Base-by-base conservation (phyloP, 2,329 filamentous ascomycete genomes). In the Rhinocladiella similis region DNA sequence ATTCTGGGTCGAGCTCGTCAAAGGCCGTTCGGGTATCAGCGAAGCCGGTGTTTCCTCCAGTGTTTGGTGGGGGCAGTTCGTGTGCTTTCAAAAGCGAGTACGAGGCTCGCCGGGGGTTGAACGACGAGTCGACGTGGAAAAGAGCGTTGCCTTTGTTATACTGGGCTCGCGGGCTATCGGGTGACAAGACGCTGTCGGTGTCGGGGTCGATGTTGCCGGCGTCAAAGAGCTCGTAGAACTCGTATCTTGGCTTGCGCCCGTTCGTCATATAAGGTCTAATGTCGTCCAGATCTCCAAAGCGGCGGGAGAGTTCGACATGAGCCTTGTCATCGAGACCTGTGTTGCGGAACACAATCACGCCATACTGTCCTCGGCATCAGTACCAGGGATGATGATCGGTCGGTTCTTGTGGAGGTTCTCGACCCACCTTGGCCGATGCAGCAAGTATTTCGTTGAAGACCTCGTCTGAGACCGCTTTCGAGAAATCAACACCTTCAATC, bases 81-180 rank as follows among this genome's bases (percentile, higher is more conserved):
- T 76, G 74, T 2, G 81, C 80, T 3, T 75, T 73, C 1, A 83
- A 71, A 10, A 84, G 70, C 6, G 78, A 83, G 67, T 78, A 81
- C 1, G 73, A 75, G 0, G 80, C 78, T 16, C 81, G 74, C 1
- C 77, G 78, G 10, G 80, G 79, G 62, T 83, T 83, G 70, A 80
- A 83, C 12, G 75, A 77, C 19, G 75, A 80, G 66, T 83, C 81
- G n/a, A 76, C 76, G 60, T 84, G 81, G 67, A 80, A 84, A 10
- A 82, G 70, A 2, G 66, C 69, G 62, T 83, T 83, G 29, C 77
- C 79, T 63, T 71, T 58, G 36, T 47, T 62, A 18, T 61, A 61
- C 25, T 61, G 59, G 5, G 59, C 53, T 12, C 59, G 47, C 2
- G 52, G 35, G 47, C 55, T 71, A 50, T 74, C 68, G 5, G 72